Conservation (phyloP, 2,329 filamentous ascomycete genomes). For the Capronia coronata region DNA sequence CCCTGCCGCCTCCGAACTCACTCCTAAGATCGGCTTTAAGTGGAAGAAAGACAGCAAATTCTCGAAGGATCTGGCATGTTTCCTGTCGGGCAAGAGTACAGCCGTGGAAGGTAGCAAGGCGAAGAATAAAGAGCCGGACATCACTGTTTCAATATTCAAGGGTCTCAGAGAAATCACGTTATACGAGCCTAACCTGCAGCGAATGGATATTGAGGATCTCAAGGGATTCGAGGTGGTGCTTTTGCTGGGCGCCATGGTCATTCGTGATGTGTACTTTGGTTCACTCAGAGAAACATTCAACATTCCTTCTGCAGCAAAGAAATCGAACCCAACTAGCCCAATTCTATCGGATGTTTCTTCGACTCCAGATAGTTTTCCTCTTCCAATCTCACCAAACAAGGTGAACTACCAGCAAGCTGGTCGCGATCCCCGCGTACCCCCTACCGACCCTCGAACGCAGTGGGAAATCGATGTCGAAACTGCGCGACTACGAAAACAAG, state of each 20-base stretch:
- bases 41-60: slow-evolving; percentile 87
- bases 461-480: slow-evolving; percentile 50
- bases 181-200: slow-evolving; percentile 85
- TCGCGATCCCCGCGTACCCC: slow-evolving; percentile 31
- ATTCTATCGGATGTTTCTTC: slow-evolving; percentile 13
- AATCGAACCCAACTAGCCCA: slow-evolving; percentile 28
- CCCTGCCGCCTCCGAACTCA: slow-evolving; percentile 48
- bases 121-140: slow-evolving; percentile 86
- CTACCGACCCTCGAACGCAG: slow-evolving; percentile 47
- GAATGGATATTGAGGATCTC: slow-evolving; percentile 87
- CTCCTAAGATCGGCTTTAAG: slow-evolving; percentile 72
- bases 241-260: slow-evolving; percentile 53
- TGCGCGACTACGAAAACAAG: slow-evolving; percentile 38
- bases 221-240: slow-evolving; percentile 87
- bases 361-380: slow-evolving; percentile 2
- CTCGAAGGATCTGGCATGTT: slow-evolving; percentile 82
- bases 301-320: slow-evolving; percentile 39
- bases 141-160: slow-evolving; percentile 83
- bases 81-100: slow-evolving; percentile 70
- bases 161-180: slow-evolving; percentile 71
- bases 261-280: slow-evolving; percentile 57
- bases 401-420: slow-evolving; percentile 22
- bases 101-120: slow-evolving; percentile 57
- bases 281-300: slow-evolving; percentile 73
- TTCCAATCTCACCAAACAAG: slow-evolving; percentile 18